Base-by-base conservation (phyloP, 1,284 basidiomycete genomes). In the Inonotus obliquus region DNA sequence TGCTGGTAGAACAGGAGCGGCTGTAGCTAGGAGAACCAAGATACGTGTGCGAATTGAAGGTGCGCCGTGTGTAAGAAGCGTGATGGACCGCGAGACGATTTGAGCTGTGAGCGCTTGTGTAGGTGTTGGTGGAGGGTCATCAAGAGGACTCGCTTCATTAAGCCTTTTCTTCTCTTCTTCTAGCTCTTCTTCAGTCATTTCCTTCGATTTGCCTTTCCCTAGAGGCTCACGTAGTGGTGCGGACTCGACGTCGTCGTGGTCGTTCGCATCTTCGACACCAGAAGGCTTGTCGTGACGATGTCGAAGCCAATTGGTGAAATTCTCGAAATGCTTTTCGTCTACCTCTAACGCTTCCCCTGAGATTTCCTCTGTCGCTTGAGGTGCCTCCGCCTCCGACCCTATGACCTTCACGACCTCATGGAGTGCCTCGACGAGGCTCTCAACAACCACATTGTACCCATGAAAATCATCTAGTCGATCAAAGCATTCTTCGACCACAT, bases 401-500 rank as follows among this genome's bases (percentile, higher is more conserved):
- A 91, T 80, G n/a, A 85, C 84, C 52, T 82, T 82, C 63, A 92
- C 81, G 1, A 92, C 89, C 69, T 89, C 88, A 32, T 79, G 79
- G 65, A 97, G 77, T n/a, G 92, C 93, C 63, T 91, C 89, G n/a
- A 96, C 80, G 2, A 98, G 78, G 0, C 92, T 89, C 65, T 93
- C 91, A 9, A 96, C 88, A 35, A 96, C 80, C 5, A 89, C 76
- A 25, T 85, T 83, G 73, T 97, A 96, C 10, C 94, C 94, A 72
- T 97, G 94, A 70, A 86, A 97, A 65, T 96, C 92, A 68, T 97
- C 95, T 23, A 97, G 77, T 27, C 93, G 85, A 72, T 96, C 94
- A 67, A 97, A 97, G 64, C 95, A 94, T 73, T 96, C 94, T 71
- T 96, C 95, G 3, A 97, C 92, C 2, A 97, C 86, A 71, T 96